Conservation (phyloP, 2,329 filamentous ascomycete species). For the Fusarium nanum region DNA sequence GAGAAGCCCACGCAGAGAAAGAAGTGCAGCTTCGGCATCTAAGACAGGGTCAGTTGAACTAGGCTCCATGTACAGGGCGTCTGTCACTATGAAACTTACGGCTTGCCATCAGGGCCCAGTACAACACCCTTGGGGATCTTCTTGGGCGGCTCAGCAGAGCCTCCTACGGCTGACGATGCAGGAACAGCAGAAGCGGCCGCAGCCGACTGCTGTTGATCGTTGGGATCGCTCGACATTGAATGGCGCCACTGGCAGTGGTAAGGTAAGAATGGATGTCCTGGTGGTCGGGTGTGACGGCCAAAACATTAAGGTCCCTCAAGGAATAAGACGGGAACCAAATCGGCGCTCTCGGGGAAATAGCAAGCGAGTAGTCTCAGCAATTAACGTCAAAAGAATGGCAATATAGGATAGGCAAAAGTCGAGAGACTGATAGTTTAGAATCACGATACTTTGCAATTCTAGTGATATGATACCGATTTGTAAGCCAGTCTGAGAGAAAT, state of each 20-base stretch:
- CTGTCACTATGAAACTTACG: conserved; percentile 65
- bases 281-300: conserved; percentile 11
- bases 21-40: conserved; percentile 53
- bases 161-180: conserved; percentile 33
- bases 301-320: conserved; percentile 6
- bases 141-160: conserved; percentile 56
- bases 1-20: conserved; percentile 62
- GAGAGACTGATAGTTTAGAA: background rate
- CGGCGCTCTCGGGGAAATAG: conserved; percentile 17
- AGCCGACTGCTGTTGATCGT: conserved; percentile 41
- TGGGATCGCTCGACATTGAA: conserved; percentile 45
- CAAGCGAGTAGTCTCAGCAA: conserved; percentile 1
- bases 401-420: conserved; percentile 3
- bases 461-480: conserved; percentile 43
- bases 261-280: background rate
- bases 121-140: conserved; percentile 78
- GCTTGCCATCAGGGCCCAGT: conserved; percentile 84
- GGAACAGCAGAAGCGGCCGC: conserved; percentile 36
- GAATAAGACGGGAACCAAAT: conserved; percentile 16
- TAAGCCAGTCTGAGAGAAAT: conserved; percentile 29
- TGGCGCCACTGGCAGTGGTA: conserved; percentile 32
- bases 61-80: conserved; percentile 21
- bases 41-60: conserved; percentile 27
- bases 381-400: background rate
- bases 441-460: conserved; percentile 6